phyloP scores from a whole-genome alignment of 495 filamentous ascomycete genomes.

The Trichocladium antarcticum region DNA sequence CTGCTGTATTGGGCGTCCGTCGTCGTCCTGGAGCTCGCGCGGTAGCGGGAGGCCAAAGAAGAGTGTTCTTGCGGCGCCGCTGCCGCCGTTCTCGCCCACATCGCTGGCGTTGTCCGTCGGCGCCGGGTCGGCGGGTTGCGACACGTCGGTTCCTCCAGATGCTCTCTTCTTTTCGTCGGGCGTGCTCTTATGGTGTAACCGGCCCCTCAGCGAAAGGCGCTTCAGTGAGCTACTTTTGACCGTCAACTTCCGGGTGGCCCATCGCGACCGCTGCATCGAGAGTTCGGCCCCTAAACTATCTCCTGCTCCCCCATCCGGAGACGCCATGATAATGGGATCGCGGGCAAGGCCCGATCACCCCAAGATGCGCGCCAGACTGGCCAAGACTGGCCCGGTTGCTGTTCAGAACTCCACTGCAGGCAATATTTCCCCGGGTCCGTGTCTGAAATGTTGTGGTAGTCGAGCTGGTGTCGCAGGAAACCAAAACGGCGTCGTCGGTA shows the following conservation, averaged over 20 bases:
- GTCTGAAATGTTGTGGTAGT: not conserved
- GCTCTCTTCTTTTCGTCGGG: conserved; percentile 65
- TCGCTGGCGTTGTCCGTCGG: conserved; percentile 29
- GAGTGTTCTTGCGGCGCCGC: conserved; percentile 36
- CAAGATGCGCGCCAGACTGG: conserved; percentile 36
- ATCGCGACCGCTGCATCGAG: conserved; percentile 57
- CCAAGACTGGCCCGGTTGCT: conserved; percentile 27
- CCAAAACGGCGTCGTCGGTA: not conserved
- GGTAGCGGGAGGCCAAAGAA: conserved; percentile 86
- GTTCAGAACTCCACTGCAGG: conserved; percentile 17
- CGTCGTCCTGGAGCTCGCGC: conserved; percentile 65
- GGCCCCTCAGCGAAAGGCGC: conserved; percentile 72
- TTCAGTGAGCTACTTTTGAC: conserved; percentile 65
- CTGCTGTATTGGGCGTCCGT: conserved; percentile 56
- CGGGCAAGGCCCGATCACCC: conserved; percentile 44
- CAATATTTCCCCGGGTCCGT: not conserved
- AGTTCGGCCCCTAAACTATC: conserved; percentile 36
- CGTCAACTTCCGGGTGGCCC: conserved; percentile 79
- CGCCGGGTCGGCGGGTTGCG: conserved; percentile 32
- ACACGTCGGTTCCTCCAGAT: conserved; percentile 40
- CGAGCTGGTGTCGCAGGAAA: not conserved
- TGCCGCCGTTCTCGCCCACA: conserved; percentile 28
- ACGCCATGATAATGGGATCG: conserved; percentile 35
- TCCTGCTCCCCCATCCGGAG: conserved; percentile 36
- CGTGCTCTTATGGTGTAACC: conserved; percentile 52